Evolutionary conservation across 2,329 filamentous ascomycete species (phyloP), one percentile per base, ranked within the genome.

Genomic region (Acephala macrosclerotiorum): DNA sequence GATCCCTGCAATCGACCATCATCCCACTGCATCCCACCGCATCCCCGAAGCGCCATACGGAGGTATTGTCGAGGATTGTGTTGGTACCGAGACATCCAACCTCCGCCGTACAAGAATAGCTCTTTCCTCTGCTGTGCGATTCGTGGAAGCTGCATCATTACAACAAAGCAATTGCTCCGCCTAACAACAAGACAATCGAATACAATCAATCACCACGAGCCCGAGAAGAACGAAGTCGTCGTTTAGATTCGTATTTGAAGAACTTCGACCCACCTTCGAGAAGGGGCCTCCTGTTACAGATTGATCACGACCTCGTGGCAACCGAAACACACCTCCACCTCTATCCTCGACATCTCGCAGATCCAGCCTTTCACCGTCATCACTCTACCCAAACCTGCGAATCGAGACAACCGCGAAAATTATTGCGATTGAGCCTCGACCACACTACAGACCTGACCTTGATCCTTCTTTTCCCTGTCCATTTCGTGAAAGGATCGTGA

Each of bases 251-350:
- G 47, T 26, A 22, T 18, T 60, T 20, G 33, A 45, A 49, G 57
- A 51, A 18, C 45, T 63, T 56, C 57, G 65, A 58, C 65, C 65
- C 66, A 64, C 63, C 60, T 65, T 63, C 56, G 33, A 66, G 57
- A 70, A 59, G 61, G 62, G 40, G 40, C 61, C 63, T 69, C 65
- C 65, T 71, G 66, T 69, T 70, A 66, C 56, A 68, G 61, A 61
- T 66, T 71, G 58, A 70, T 40, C 57, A 18, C 45, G n/a, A 40
- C 61, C 63, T 66, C 63, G 66, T 64, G 61, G 66, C 66, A 69
- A 60, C 58, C 61, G 36, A 58, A 58, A 58, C 57, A 36, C 20
- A 25, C 26, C 45, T 22, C 56, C 40, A 51, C 36, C 36, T 51
- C 59, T 20, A 26, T 40, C 38, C 26, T 45, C 61, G 38, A 64